Evolutionary conservation across 148 eudicot genomes (phyloP), one percentile per base, ranked within the genome.

Genomic region (Spergularia bocconei): DNA sequence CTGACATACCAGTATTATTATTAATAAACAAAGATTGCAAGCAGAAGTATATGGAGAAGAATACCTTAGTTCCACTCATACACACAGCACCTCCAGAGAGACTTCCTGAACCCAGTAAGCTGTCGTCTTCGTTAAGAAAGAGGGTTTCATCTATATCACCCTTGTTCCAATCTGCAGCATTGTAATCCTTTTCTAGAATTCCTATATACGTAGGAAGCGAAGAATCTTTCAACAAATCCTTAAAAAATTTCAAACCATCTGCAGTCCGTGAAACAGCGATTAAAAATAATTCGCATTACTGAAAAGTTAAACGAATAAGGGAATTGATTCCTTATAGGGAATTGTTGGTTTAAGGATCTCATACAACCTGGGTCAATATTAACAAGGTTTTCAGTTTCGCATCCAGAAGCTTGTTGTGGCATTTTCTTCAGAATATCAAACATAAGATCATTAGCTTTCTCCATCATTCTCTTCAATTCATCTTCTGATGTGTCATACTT

Each of bases 101-200:
- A 86, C 97, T 92, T 75, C 93, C 93, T 36, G 98, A 88, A 54
- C 88, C 97, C 50, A 96, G 93, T 78, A 96, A 79, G 80, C 91
- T 91, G 75, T 92, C 98, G 57, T 91, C 96, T 23, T 80, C 89
- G 79, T 92, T 87, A 57, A 89, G 69, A 82, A 92, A 92, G 57
- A 96, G 82, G 83, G 88, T 89, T 83, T 92, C 99, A 82, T 96
- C 99, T 75, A 96, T 83, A 61, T 88, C 99, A 79, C 87, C 89
- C 76, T 87, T 89, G 62, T 83, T 77, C 59, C 79, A 79, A 73
- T 85, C 85, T 38, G 91, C 97, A 84, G 81, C 89, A 72, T 84
- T 89, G 82, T 96, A 92, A 77, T 91, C 91, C 75, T 85, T 88
- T 76, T 96, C 99, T 52, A 96, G 79, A 68, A 84, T 77, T 67